Percentiles rank a stretch among this genome's conserved stretches.
Evolutionary conservation across 1,284 basidiomycete genomes (phyloP).

Genomic region (Ganoderma lucidum): DNA sequence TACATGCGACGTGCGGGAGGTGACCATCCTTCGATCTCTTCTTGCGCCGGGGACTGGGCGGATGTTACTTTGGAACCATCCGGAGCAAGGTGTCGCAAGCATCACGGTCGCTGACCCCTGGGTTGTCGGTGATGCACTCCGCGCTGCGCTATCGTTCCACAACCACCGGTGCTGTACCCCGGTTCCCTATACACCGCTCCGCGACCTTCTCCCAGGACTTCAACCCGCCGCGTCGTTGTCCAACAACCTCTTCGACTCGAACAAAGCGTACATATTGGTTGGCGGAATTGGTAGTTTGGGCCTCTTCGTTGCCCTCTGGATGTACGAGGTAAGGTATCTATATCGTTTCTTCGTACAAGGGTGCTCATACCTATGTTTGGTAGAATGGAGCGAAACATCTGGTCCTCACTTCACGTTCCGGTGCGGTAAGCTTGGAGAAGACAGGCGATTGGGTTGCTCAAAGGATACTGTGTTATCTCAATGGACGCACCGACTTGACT

Average conservation of each 20-base stretch:
- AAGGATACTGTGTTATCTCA: slow-evolving; percentile 43
- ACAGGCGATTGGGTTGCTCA: slow-evolving; percentile 34
- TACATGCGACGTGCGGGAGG: slow-evolving; percentile 11
- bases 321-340: slow-evolving; percentile 46
- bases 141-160: neutral
- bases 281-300: slow-evolving; percentile 40
- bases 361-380: neutral
- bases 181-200: too few species aligned
- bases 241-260: slow-evolving; percentile 14
- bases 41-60: slow-evolving; percentile 5
- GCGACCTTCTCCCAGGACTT: neutral
- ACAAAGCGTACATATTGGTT: slow-evolving; percentile 34
- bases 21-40: slow-evolving; percentile 13
- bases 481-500: slow-evolving; percentile 37
- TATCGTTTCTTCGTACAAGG: too few species aligned
- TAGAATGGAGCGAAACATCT: slow-evolving; percentile 50
- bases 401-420: slow-evolving; percentile 48
- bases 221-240: neutral
- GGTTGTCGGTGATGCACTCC: slow-evolving; percentile 24
- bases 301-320: slow-evolving; percentile 44
- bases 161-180: neutral
- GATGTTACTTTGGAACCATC: slow-evolving; percentile 28
- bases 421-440: slow-evolving; percentile 33
- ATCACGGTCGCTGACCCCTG: slow-evolving; percentile 25
- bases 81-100: slow-evolving; percentile 17